A percentile compares a stretch with the other conserved stretches of the same genome.
Conservation (phyloP, 2,329 filamentous ascomycete genomes). For the Alternaria triticina region DNA sequence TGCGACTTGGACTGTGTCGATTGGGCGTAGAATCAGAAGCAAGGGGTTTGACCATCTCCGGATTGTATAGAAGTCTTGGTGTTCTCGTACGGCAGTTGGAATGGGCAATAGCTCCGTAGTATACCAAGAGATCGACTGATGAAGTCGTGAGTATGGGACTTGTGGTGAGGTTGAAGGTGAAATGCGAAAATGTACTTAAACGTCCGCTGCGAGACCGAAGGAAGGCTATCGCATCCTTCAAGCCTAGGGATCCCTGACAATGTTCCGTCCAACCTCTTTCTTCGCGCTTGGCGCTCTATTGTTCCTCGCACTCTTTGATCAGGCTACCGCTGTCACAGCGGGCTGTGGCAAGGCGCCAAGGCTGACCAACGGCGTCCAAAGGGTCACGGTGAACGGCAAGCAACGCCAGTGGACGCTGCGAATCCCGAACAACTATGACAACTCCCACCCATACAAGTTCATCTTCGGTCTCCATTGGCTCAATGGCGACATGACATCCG, state of each 20-base stretch:
- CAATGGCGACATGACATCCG: slow-evolving; percentile 47
- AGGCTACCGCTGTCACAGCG: slow-evolving; percentile 8
- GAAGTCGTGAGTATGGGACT: background rate
- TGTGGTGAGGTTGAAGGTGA: background rate
- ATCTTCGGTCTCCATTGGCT: slow-evolving; percentile 55
- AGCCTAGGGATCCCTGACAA: background rate
- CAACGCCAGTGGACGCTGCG: slow-evolving; percentile 21
- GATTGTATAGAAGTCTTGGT: slow-evolving; percentile 2
- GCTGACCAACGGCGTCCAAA: slow-evolving; percentile 14
- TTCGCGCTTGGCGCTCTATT: slow-evolving; percentile 12
- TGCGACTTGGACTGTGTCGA: background rate
- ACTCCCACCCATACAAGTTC: slow-evolving; percentile 48
- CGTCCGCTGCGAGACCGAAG: background rate
- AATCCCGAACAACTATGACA: slow-evolving; percentile 52
- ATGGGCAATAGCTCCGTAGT: background rate
- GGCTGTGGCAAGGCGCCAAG: slow-evolving; percentile 24
- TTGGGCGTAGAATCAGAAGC: background rate
- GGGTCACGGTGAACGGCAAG: slow-evolving; percentile 30
- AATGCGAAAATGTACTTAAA: slow-evolving; percentile 2
- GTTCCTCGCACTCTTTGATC: slow-evolving; percentile 9
- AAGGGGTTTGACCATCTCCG: background rate
- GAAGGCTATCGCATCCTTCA: background rate
- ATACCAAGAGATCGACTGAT: background rate
- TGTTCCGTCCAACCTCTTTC: slow-evolving; percentile 15
- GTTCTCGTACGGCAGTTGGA: background rate